Base-by-base conservation (phyloP, 306 rosid genomes). In the Prunus armeniaca region DNA sequence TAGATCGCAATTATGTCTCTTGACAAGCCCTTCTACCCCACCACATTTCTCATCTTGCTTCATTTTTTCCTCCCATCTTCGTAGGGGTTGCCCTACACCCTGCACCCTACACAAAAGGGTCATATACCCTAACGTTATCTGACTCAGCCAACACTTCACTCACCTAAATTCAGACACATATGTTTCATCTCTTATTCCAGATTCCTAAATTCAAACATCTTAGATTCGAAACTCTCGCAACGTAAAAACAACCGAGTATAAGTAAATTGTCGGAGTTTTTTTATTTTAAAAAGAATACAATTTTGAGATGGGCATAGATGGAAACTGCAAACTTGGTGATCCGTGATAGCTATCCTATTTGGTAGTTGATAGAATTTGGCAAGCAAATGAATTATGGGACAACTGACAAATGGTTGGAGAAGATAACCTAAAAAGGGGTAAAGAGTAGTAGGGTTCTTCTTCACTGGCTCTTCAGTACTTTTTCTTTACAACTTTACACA, bases 1-100 rank as follows among this genome's bases (percentile, higher is more conserved):
- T 80, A 64, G 30, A 74, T 78, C 57, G 78, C 78, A 86, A 84
- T 84, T 79, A 85, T 84, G 85, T 65, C 67, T 46, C 65, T 2
- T 41, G 72, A 62, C 62, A 75, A 25, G 51, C 57, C 65, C 34
- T 28, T 60, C 60, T 68, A 41, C 78, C 81, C 80, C 77, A 82
- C 75, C 83, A 74, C 80, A 79, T 64, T 70, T 78, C 74, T 74
- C 65, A 79, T 73, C 79, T 18, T 27, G 38, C 55, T 56, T 32
- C 69, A 11, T 62, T 76, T 73, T 19, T 30, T 19, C 52, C 61
- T 24, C 45, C 72, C 46, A 50, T 54, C 46, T 74, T 11, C 55
- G 13, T 20, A 66, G 30, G 45, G 45, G 34, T 24, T 49, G 72
- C 45, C 82, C 54, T 69, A 10, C 58, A 30, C 10, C 41, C 41